Evolutionary conservation across 2,329 filamentous ascomycete species (phyloP).

Genomic region (Colletotrichum sidae): DNA sequence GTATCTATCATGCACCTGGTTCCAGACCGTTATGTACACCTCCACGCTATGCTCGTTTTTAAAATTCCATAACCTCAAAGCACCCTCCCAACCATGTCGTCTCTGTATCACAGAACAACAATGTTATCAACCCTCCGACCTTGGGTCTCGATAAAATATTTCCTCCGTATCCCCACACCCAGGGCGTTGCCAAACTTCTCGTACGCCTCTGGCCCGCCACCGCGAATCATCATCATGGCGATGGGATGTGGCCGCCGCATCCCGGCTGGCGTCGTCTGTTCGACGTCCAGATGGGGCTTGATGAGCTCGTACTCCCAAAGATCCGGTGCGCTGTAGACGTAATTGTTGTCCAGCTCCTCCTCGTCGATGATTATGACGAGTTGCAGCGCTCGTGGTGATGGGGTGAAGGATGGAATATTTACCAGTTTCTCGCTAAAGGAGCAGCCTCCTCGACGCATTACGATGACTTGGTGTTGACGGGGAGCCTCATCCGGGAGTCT

Average conservation of each 20-base stretch:
- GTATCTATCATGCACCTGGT: slow-evolving; percentile 36
- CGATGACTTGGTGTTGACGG: slow-evolving; percentile 78
- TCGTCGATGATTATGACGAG: slow-evolving; percentile 80
- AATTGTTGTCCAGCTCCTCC: slow-evolving; percentile 46
- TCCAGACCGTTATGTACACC: slow-evolving; percentile 32
- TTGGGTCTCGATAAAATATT: slow-evolving; percentile 85
- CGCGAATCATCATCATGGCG: slow-evolving; percentile 85
- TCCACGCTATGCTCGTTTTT: slow-evolving; percentile 27
- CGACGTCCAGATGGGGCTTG: slow-evolving; percentile 79
- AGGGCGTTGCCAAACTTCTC: slow-evolving; percentile 71
- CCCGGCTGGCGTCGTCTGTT: slow-evolving; percentile 78
- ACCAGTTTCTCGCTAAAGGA: slow-evolving; percentile 85
- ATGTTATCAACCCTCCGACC: slow-evolving; percentile 84
- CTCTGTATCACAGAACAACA: slow-evolving; percentile 61
- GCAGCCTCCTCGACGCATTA: slow-evolving; percentile 86
- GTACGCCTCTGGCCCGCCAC: slow-evolving; percentile 70
- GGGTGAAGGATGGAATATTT: slow-evolving; percentile 84
- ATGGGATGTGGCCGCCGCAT: slow-evolving; percentile 78
- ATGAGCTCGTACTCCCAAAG: slow-evolving; percentile 48
- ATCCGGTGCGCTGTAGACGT: slow-evolving; percentile 38
- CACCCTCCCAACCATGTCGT: background rate
- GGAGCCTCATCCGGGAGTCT: slow-evolving; percentile 63
- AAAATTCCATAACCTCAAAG: slow-evolving; percentile 7
- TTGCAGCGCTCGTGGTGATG: slow-evolving; percentile 72
- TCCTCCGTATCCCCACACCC: slow-evolving; percentile 79